A percentile compares a stretch with the other conserved stretches of the same genome.
phyloP scores from a whole-genome alignment of 192 early-diverging fungal genomes.

The Gigaspora rosea region DNA sequence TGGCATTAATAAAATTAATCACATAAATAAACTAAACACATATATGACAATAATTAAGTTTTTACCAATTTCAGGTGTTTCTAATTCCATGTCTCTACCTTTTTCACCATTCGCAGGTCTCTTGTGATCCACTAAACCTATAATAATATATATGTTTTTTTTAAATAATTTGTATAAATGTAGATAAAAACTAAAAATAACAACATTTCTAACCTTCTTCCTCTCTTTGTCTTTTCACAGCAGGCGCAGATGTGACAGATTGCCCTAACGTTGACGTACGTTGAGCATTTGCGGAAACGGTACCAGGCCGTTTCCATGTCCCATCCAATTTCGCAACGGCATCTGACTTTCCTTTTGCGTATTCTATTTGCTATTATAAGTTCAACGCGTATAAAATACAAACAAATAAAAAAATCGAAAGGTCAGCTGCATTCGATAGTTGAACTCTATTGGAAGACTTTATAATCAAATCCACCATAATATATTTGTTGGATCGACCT shows the following conservation, averaged over 20 bases:
- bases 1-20: too few species aligned
- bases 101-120: neutral
- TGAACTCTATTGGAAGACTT: too few species aligned
- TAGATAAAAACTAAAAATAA: neutral
- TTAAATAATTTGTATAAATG: neutral
- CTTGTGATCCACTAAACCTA: neutral
- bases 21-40: too few species aligned
- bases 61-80: constrained; percentile 16
- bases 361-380: constrained; percentile 62
- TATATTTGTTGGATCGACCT: neutral
- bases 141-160: neutral
- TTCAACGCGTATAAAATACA: too few species aligned
- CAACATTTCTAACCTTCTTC: constrained; percentile 11
- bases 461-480: too few species aligned
- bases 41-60: neutral
- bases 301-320: constrained; percentile 33
- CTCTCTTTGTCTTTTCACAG: constrained; percentile 22
- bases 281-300: neutral
- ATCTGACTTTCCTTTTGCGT: constrained; percentile 76
- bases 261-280: neutral
- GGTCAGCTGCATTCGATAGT: too few species aligned
- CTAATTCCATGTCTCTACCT: neutral
- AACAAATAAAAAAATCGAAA: too few species aligned
- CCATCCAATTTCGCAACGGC: constrained; percentile 73
- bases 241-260: neutral